phyloP scores from a whole-genome alignment of 2,329 filamentous ascomycete genomes.

The Xylariales sp. region DNA sequence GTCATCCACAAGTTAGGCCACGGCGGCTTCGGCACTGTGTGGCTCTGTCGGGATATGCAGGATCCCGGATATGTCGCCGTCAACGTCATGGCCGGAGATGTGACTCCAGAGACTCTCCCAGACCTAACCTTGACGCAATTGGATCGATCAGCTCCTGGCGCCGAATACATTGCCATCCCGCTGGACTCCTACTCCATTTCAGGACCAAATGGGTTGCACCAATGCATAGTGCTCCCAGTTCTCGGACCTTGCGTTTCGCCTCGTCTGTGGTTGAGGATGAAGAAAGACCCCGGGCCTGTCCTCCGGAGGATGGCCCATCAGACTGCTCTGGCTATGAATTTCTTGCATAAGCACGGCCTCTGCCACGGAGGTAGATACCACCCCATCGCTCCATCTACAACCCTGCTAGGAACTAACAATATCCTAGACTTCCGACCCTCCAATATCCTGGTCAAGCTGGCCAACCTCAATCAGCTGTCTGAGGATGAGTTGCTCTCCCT shows the following conservation, averaged over 20 bases:
- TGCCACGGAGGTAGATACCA: conserved; percentile 11
- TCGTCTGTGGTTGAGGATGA: conserved; percentile 1
- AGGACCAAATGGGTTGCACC: not conserved
- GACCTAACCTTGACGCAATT: conserved; percentile 3
- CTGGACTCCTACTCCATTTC: not conserved
- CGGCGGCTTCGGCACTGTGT: conserved; percentile 19
- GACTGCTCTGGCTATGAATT: conserved; percentile 8
- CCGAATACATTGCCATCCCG: conserved; percentile 11
- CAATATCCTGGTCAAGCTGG: conserved; percentile 10
- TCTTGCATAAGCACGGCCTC: conserved; percentile 9
- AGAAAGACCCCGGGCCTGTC: conserved; percentile 3
- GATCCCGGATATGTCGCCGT: not conserved
- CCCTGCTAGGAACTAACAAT: not conserved
- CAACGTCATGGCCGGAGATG: conserved; percentile 9
- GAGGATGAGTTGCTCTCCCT: conserved; percentile 9
- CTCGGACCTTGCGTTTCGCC: conserved; percentile 11
- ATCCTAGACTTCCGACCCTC: conserved; percentile 10
- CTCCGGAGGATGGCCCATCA: conserved; percentile 9
- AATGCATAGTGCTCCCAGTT: conserved; percentile 5
- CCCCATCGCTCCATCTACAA: not conserved
- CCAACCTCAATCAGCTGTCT: conserved; percentile 7
- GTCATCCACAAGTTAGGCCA: conserved; percentile 20
- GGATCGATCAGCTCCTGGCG: conserved; percentile 8
- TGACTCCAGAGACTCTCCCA: not conserved
- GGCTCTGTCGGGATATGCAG: conserved; percentile 15